Base-by-base conservation (phyloP, 2,329 filamentous ascomycete species). In the Talaromyces amestolkiae region DNA sequence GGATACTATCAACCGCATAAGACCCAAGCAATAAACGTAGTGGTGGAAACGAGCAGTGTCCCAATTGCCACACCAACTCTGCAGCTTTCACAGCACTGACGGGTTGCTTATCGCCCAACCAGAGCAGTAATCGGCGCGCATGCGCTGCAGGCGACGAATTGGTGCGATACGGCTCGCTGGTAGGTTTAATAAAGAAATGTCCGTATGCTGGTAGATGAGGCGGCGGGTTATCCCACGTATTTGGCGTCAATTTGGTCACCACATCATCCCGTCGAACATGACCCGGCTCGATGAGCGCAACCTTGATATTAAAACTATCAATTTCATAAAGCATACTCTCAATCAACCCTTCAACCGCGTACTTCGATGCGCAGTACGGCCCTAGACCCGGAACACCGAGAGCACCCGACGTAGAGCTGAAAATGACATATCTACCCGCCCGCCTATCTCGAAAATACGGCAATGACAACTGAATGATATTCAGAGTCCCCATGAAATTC, bases 321-420 rank as follows among this genome's bases (percentile, higher is more conserved):
- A 96, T 89, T 76, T 99, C 95, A 78, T 98, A 98, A 17, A 97
- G 85, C 91, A 99, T 94, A 17, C 92, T 93, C 78, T 99, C 95
- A 71, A 98, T 93, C 63, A 99, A 82, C 0, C 94, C 95, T 75
- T 99, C 95, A 3, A 97, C 92, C 0, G 95, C 95, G 78, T 97
- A 98, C 77, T 98, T 99, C 17, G 93, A 97, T 1, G 95, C 95
- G 77, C 94, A 98, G 75, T 97, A 98, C 0, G 94, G 94, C 0
- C 94, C 94, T 6, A 98, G 80, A 0, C 95, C 95, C 0, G 95
- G 95, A 0, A 98, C 92, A 1, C 94, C 95, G n/a, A 97, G 84
- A 0, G 94, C 92, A 4, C 95, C 95, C 37, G 91, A 91, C 0
- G 93, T 97, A 9, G 91, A 95, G 74, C 92, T 97, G 80, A 98